phyloP scores from a whole-genome alignment of 1,284 basidiomycete species.

The Cryptococcus depauperatus region DNA sequence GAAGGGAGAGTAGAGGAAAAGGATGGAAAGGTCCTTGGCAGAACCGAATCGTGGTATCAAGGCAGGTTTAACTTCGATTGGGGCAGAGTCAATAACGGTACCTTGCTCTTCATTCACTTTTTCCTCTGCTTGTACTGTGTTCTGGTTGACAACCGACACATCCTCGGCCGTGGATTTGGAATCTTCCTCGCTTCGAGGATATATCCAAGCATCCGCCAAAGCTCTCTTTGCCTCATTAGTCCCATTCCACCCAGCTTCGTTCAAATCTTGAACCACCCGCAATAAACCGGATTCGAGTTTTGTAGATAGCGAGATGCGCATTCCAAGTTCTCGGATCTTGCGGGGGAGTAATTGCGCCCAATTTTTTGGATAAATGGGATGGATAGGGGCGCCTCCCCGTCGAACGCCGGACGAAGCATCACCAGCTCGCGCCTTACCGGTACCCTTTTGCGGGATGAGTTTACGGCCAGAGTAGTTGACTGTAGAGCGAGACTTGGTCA shows the following conservation, averaged over 20 bases:
- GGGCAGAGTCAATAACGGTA: conserved; percentile 46
- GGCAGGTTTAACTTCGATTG: conserved; percentile 43
- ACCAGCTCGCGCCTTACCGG: conserved; percentile 80
- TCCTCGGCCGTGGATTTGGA: background rate
- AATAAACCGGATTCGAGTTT: conserved; percentile 68
- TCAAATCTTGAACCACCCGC: conserved; percentile 66
- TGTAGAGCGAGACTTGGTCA: conserved; percentile 81
- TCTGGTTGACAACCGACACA: background rate
- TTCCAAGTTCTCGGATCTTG: conserved; percentile 86
- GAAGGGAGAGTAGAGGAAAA: conserved; percentile 38
- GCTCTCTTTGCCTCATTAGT: conserved; percentile 32
- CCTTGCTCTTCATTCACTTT: conserved; percentile 48
- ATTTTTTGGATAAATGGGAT: conserved; percentile 82
- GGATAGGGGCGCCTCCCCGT: conserved; percentile 82
- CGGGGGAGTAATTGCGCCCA: conserved; percentile 82
- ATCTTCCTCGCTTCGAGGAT: conserved; percentile 18
- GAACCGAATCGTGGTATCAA: conserved; percentile 30
- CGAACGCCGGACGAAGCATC: conserved; percentile 82
- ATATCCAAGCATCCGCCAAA: conserved; percentile 19
- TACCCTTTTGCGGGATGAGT: conserved; percentile 85
- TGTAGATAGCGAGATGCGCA: conserved; percentile 75
- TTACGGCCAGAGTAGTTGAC: conserved; percentile 83
- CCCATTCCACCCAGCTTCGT: conserved; percentile 47
- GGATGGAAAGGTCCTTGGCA: conserved; percentile 29
- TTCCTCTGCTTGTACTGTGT: conserved; percentile 42